phyloP scores from a whole-genome alignment of 2,329 filamentous ascomycete species.

The Aspergillus aculeatinus region DNA sequence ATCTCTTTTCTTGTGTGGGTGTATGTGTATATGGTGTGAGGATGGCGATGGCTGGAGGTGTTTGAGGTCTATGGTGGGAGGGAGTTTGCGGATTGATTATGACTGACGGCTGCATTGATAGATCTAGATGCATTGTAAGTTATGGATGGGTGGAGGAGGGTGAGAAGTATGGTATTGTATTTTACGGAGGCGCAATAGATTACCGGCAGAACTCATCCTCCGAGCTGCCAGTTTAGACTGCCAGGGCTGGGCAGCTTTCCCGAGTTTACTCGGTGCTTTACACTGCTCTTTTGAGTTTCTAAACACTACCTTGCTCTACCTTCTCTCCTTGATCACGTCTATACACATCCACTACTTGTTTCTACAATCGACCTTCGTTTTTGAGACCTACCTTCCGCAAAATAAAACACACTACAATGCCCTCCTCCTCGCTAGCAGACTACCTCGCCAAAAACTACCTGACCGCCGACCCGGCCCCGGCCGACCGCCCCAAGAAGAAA shows the following conservation, averaged over 20 bases:
- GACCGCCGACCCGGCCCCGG: slow-evolving; percentile 55
- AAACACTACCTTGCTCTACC: not conserved
- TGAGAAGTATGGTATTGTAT: not conserved
- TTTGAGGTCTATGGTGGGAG: not conserved
- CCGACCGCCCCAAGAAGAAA: slow-evolving; percentile 55
- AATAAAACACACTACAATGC: slow-evolving; percentile 45
- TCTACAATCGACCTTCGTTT: not conserved
- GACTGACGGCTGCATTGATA: not conserved
- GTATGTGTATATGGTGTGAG: too few species aligned
- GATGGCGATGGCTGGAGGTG: not conserved
- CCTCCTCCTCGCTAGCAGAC: slow-evolving; percentile 58
- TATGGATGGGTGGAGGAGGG: too few species aligned
- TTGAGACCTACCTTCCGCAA: not conserved
- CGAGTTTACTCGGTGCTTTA: not conserved
- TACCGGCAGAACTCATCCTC: not conserved
- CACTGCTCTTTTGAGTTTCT: too few species aligned
- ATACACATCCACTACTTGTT: not conserved
- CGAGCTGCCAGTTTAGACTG: not conserved
- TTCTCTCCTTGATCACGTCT: not conserved
- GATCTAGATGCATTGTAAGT: not conserved
- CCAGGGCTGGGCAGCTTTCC: not conserved
- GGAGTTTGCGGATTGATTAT: not conserved
- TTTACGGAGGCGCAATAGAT: too few species aligned
- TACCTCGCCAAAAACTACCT: slow-evolving; percentile 94
- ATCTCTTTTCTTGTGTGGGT: slow-evolving; percentile 24